Conservation (phyloP, 192 early-diverging fungal genomes). For the Helicostylum pulchrum region DNA sequence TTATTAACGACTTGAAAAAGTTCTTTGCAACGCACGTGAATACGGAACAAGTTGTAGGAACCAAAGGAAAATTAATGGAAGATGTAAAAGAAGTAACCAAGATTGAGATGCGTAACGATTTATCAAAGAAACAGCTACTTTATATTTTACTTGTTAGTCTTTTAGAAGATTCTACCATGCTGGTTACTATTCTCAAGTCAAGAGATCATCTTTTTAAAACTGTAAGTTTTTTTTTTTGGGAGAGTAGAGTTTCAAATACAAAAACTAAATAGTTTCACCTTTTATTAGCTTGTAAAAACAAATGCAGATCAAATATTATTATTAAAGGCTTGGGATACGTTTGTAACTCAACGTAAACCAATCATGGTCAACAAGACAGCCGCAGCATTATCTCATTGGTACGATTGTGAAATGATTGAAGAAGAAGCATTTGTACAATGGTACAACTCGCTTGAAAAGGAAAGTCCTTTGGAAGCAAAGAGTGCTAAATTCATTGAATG, state of each 20-base stretch:
- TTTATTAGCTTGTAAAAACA: conserved; percentile 55
- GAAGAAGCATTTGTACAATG: conserved; percentile 75
- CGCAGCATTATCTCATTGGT: conserved; percentile 63
- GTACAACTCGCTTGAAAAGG: conserved; percentile 48
- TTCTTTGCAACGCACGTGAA: conserved; percentile 35
- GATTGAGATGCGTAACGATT: conserved; percentile 78
- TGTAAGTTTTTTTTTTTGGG: conserved; percentile 18
- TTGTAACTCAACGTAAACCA: conserved; percentile 41
- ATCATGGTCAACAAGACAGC: conserved; percentile 54
- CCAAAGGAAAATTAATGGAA: conserved; percentile 42
- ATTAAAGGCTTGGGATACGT: conserved; percentile 61
- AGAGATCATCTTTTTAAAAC: conserved; percentile 45
- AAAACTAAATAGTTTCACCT: neutral
- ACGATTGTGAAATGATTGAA: conserved; percentile 74
- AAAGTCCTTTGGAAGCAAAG: conserved; percentile 59
- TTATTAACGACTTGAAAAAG: conserved; percentile 55
- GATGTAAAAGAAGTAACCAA: conserved; percentile 81
- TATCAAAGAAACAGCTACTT: conserved; percentile 76
- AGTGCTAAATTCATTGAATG: conserved; percentile 70
- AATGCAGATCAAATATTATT: conserved; percentile 53
- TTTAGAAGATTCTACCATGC: conserved; percentile 47
- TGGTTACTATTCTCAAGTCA: conserved; percentile 34
- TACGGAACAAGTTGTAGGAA: conserved; percentile 18
- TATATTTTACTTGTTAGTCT: conserved; percentile 61
- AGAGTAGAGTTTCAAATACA: neutral